Evolutionary conservation across 352 stramenopile species (phyloP).

Genomic region (Phytophthora hybrid): DNA sequence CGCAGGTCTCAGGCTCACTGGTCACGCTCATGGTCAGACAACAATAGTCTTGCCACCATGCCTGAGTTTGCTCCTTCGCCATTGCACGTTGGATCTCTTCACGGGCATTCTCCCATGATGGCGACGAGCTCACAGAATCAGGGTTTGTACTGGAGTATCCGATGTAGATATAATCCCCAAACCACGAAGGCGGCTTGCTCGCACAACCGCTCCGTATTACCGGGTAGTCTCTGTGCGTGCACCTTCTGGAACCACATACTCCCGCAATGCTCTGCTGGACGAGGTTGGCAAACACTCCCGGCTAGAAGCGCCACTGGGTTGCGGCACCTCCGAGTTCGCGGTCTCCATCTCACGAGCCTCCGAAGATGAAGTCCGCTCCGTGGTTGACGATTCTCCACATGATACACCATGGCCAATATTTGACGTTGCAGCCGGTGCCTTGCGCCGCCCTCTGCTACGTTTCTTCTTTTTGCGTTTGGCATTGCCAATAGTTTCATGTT

Average conservation of each 20-base stretch:
- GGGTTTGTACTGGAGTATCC: neutral
- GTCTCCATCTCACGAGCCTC: slow-evolving; percentile 7
- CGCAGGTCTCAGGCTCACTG: neutral
- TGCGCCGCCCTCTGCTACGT: slow-evolving; percentile 10
- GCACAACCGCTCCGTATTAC: slow-evolving; percentile 11
- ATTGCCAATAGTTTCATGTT: neutral
- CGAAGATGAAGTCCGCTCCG: slow-evolving; percentile 5
- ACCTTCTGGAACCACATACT: slow-evolving; percentile 9
- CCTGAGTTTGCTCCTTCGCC: neutral
- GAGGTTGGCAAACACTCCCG: slow-evolving; percentile 1
- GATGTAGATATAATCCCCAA: slow-evolving; percentile 15
- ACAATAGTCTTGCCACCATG: slow-evolving; percentile 17
- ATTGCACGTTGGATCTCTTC: slow-evolving; percentile 10
- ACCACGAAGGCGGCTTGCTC: slow-evolving; percentile 13
- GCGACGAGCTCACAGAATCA: neutral
- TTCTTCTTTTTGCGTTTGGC: neutral
- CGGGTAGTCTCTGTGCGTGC: slow-evolving; percentile 3
- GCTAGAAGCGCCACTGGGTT: neutral
- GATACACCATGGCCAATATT: neutral
- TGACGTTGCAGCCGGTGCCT: slow-evolving; percentile 6
- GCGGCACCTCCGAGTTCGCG: slow-evolving; percentile 9
- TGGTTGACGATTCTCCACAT: neutral
- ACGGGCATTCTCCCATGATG: slow-evolving; percentile 8
- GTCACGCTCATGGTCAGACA: slow-evolving; percentile 5
- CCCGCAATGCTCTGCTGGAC: slow-evolving; percentile 5